Base-by-base conservation (phyloP, 257 asterid species). In the Salvia rosmarinus region DNA sequence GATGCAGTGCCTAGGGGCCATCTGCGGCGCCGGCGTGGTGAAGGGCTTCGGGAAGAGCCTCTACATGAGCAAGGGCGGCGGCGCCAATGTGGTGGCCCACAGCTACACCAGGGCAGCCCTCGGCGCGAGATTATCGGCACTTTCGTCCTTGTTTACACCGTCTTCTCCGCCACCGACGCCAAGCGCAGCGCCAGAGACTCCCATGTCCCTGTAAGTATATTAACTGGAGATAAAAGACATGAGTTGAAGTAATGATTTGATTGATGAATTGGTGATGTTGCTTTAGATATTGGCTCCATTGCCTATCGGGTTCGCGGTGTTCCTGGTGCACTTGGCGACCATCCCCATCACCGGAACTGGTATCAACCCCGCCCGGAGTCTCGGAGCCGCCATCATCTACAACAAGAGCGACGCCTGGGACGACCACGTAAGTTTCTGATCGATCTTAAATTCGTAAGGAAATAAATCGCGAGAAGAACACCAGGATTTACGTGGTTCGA, bases 161-260 rank as follows among this genome's bases (percentile, higher is more conserved):
- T 25, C 30, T 82, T 82, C 82, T 82, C 86, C 0, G 86, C 86
- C 19, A 82, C 86, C 11, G 86, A 82, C 57, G 84, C 86, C 78
- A 82, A 82, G 55, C 81, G 86, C 46, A 79, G 69, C 75, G 86
- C 86, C 7, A 75, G 86, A 64, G 86, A 82, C 84, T 82, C 86
- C 12, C 86, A 79, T 32, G 86, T 82, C 28, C 84, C 86, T 3
- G 86, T 82, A 59, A 64, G 84, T 67, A 70, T 37, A 37, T 37
- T 37, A 37, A 2, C 5, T 2, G 6, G 5, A 34, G 5, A 37
- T 5, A 37, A 6, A 37, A 37, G 1, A 0, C 39, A 37, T 37
- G 42, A 37, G 43, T 37, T 37, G 10, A 1, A 9, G 8, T 37
- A 32, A 32, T 4, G 6, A 61, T 10, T 44, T 23, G 6, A 13